Evolutionary conservation across 305 asterid species (phyloP), one percentile per base, ranked within the genome.

Genomic region (Ilex paraguariensis): DNA sequence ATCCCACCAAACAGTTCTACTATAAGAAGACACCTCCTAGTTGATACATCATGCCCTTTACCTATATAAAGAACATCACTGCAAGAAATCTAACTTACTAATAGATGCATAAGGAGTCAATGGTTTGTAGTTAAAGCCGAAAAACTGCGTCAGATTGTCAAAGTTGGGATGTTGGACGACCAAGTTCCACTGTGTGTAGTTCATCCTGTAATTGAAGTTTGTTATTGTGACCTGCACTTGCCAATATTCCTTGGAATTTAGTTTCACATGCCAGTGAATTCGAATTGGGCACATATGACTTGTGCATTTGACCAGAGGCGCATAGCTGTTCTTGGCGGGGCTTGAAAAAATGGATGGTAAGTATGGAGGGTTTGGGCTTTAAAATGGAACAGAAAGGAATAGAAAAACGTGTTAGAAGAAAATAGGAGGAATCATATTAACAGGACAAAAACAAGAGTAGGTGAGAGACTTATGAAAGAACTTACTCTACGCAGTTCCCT

Each of bases 91-190:
- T 6, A 12, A 74, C 87, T 82, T 78, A 87, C 95, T 84, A 69
- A 80, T 84, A 46, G 65, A 64, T 65, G 74, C 84, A 70, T 87
- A 84, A 0, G 87, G 95, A 60, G 64, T 82, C 21, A 79, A 63
- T 36, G 95, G 79, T 74, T 80, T 84, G 89, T 87, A 87, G 80
- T 84, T 78, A 70, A 84, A 84, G 77, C 91, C 80, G 90, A 87
- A 87, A 31, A 77, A 51, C 64, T 81, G 81, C 0, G 95, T 87
- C 15, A 87, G 80, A 65, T 87, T 84, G 62, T 86, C 87, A 31
- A 86, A 78, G 81, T 87, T 84, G 56, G 91, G 95, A 73, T 87
- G 88, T 62, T 84, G 89, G 63, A 77, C 73, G 13, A 87, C 95
- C 62, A 87, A 75, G 77, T 84, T 87, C 89, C 91, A 87, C 61